A percentile compares a stretch with the other conserved stretches of the same genome.
These are phyloP conservation scores for Colletotrichum brevisporum DNA, from an alignment of 2,329 filamentous ascomycete genomes.

Conservation along the genomic window DNA sequence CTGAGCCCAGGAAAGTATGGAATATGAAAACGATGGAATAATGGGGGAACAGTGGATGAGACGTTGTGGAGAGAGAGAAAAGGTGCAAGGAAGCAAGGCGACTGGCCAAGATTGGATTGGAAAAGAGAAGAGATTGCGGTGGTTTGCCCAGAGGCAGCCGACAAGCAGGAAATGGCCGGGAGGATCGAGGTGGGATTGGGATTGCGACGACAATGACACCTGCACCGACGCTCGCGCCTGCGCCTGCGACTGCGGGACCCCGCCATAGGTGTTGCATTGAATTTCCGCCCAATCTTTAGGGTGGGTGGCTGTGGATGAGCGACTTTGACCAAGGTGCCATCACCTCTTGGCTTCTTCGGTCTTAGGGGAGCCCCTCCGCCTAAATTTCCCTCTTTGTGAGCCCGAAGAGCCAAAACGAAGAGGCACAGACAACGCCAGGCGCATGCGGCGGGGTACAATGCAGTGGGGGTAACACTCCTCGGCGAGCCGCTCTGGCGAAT, in stretches of 20 bases:
- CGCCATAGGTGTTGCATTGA: constrained; percentile 4
- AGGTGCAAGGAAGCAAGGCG: constrained; percentile 13
- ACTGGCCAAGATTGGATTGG: constrained; percentile 22
- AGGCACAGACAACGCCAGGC: constrained; percentile 21
- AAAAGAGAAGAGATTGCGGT: constrained; percentile 5
- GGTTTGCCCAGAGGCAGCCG: constrained; percentile 28
- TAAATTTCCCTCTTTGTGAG: constrained; percentile 24
- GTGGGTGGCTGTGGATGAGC: constrained; percentile 32
- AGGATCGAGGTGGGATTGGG: background rate
- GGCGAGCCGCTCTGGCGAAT: constrained; percentile 18
- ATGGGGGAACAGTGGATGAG: background rate
- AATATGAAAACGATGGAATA: background rate
- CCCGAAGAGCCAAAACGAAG: constrained; percentile 11
- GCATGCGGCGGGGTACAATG: constrained; percentile 30
- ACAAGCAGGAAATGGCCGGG: constrained; percentile 15
- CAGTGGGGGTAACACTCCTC: constrained; percentile 18
- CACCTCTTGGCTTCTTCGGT: constrained; percentile 1
- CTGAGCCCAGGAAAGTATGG: background rate
- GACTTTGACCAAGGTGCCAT: constrained; percentile 15
- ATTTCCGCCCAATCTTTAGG: constrained; percentile 11
- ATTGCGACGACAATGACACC: constrained; percentile 26
- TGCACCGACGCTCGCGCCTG: background rate
- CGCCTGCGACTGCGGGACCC: constrained; percentile 15
- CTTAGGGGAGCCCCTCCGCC: background rate
- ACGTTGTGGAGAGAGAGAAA: constrained; percentile 11